Evolutionary conservation across 306 rosid species (phyloP).

Genomic region (Fagus crenata): DNA sequence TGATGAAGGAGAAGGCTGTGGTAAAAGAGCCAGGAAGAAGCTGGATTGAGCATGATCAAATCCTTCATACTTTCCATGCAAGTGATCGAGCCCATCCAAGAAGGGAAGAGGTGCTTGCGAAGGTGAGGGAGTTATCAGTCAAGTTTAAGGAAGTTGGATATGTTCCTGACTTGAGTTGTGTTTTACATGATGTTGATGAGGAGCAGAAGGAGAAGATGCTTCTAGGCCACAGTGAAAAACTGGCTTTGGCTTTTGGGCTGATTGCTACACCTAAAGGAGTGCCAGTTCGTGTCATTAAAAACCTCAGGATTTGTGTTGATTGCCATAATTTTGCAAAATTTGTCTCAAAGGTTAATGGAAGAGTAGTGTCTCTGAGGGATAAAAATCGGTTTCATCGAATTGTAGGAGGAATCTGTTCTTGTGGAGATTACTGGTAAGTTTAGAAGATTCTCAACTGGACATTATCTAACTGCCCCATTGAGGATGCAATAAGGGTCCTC

Average conservation of each 20-base stretch:
- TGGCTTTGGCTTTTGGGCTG: constrained; percentile 77
- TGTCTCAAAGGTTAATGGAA: constrained; percentile 52
- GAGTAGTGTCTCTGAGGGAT: constrained; percentile 74
- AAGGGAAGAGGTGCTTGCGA: constrained; percentile 62
- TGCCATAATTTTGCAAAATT: constrained; percentile 86
- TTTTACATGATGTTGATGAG: constrained; percentile 76
- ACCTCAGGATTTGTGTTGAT: constrained; percentile 86
- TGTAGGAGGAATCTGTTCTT: constrained; percentile 75
- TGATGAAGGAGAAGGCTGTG: constrained; percentile 66
- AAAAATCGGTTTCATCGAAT: constrained; percentile 74
- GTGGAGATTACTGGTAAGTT: constrained; percentile 79
- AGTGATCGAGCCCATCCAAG: constrained; percentile 82
- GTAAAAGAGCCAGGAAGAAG: constrained; percentile 81
- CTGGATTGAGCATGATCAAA: constrained; percentile 77
- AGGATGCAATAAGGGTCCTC: constrained; percentile 7
- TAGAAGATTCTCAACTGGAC: constrained; percentile 9
- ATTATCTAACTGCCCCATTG: background rate
- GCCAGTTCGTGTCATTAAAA: constrained; percentile 70
- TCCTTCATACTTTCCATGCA: constrained; percentile 78
- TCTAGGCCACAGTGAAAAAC: constrained; percentile 76
- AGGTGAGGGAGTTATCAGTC: constrained; percentile 58
- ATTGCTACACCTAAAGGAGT: constrained; percentile 52
- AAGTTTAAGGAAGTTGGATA: constrained; percentile 73
- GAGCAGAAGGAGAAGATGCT: constrained; percentile 90
- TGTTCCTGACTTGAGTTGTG: constrained; percentile 78